phyloP scores from a whole-genome alignment of 2,329 filamentous ascomycete genomes.

The Penicillium brevicompactum region DNA sequence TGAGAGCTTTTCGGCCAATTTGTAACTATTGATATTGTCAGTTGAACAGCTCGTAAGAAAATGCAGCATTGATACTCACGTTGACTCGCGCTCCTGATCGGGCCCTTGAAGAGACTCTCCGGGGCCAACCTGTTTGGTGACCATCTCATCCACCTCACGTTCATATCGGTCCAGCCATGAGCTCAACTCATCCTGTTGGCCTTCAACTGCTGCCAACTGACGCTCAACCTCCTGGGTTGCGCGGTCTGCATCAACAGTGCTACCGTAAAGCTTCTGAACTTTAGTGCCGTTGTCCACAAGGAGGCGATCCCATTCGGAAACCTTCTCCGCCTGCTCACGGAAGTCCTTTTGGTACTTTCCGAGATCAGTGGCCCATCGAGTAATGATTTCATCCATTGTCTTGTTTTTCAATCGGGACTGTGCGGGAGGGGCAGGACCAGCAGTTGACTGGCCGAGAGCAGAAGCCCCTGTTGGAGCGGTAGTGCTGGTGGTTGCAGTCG shows the following conservation, averaged over 20 bases:
- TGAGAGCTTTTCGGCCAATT: conserved; percentile 89
- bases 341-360: conserved; percentile 98
- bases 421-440: conserved; percentile 74
- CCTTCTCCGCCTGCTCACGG: conserved; percentile 82
- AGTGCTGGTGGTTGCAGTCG: conserved; percentile 23
- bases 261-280: conserved; percentile 88
- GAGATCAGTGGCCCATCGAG: conserved; percentile 91
- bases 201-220: conserved; percentile 84
- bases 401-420: conserved; percentile 94
- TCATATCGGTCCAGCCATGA: conserved; percentile 90
- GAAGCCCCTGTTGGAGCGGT: conserved; percentile 36
- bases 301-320: conserved; percentile 87
- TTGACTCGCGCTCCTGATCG: conserved; percentile 93
- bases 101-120: conserved; percentile 79
- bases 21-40: conserved; percentile 59
- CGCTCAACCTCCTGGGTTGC: conserved; percentile 93
- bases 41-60: background rate
- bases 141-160: conserved; percentile 84
- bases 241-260: conserved; percentile 90
- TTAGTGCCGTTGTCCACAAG: conserved; percentile 93
- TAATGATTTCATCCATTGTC: conserved; percentile 99
- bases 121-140: conserved; percentile 74
- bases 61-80: conserved; percentile 54
- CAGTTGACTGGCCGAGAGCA: conserved; percentile 69
- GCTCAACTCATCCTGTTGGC: conserved; percentile 87